A percentile compares a stretch with the other conserved stretches of the same genome.
These are phyloP conservation scores for Paramyrothecium roridum DNA, from an alignment of 2,329 filamentous ascomycete species.

Conservation along the genomic window DNA sequence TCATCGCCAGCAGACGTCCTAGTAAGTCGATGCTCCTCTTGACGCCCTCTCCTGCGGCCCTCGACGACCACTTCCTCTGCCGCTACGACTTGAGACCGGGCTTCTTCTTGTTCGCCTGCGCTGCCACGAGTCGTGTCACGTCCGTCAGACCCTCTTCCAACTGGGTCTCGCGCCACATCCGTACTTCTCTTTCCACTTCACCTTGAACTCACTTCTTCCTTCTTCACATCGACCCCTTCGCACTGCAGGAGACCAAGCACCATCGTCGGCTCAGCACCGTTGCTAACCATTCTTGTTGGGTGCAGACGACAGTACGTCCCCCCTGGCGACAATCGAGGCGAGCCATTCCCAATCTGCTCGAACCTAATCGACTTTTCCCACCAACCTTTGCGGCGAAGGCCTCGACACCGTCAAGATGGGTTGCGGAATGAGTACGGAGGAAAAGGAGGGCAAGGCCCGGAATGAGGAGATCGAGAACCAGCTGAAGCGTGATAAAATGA, in stretches of 20 bases:
- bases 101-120: neutral
- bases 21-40: neutral
- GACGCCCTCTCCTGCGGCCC: neutral
- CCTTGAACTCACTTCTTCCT: neutral
- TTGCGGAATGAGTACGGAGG: constrained; percentile 99
- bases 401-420: constrained; percentile 72
- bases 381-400: constrained; percentile 9
- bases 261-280: neutral
- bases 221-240: neutral
- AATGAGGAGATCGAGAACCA: constrained; percentile 99
- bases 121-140: neutral
- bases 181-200: neutral
- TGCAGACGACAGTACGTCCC: neutral
- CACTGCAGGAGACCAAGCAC: too few species aligned
- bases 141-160: neutral
- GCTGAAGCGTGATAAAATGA: constrained; percentile 96
- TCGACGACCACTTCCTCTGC: neutral
- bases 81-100: neutral
- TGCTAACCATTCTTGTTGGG: neutral
- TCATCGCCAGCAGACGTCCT: constrained; percentile 9
- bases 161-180: neutral
- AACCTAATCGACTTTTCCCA: neutral
- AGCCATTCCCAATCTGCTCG: neutral
- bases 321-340: neutral
- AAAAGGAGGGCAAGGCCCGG: constrained; percentile 99